These are phyloP conservation scores for Caryopteris hybrid DNA, from an alignment of 305 asterid species.

Conservation along the genomic window DNA sequence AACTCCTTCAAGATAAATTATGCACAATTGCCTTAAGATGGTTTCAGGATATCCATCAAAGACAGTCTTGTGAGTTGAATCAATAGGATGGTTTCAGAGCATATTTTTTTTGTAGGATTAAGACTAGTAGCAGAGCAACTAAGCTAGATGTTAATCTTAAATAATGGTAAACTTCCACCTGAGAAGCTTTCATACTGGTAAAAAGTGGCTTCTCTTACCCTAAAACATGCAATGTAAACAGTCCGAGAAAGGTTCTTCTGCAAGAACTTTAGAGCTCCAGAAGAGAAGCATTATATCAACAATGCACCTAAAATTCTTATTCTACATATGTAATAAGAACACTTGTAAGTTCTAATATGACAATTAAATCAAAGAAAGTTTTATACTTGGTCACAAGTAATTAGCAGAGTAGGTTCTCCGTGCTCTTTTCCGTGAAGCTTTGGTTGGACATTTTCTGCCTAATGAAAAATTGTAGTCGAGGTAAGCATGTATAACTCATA, in stretches of 20 bases:
- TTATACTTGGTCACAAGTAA: constrained; percentile 96
- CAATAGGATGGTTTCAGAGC: background rate
- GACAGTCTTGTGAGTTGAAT: background rate
- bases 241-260: background rate
- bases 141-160: background rate
- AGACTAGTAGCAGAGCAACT: background rate
- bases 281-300: background rate
- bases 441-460: constrained; percentile 73
- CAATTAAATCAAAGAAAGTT: constrained; percentile 27
- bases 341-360: constrained; percentile 12
- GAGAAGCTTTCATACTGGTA: background rate
- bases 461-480: constrained; percentile 33
- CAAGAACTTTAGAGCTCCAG: background rate
- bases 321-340: background rate
- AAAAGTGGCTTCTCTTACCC: background rate
- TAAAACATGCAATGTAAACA: background rate
- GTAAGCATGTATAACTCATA: constrained; percentile 14
- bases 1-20: background rate
- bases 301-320: background rate
- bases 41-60: background rate
- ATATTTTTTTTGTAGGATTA: background rate
- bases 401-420: constrained; percentile 69
- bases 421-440: constrained; percentile 56
- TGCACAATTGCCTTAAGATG: background rate
- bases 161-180: background rate